Percentiles rank a stretch among this genome's conserved stretches.
These are phyloP conservation scores for Singerocomus rubriflavus DNA, from an alignment of 1,284 basidiomycete genomes.

Conservation along the genomic window DNA sequence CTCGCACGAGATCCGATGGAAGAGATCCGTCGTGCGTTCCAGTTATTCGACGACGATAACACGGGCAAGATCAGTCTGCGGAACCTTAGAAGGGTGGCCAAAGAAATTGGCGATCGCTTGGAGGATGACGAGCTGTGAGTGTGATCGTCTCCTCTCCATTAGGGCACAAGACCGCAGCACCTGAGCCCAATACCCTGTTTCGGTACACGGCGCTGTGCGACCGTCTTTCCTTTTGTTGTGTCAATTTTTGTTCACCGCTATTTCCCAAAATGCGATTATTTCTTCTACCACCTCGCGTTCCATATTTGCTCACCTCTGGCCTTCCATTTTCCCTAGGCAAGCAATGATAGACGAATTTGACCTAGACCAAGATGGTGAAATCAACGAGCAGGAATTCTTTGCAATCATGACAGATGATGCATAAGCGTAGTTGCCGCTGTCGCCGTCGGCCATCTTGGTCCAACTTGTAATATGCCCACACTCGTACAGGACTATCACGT, in stretches of 20 bases:
- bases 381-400: constrained; percentile 91
- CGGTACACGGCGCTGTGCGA: constrained; percentile 20
- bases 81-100: constrained; percentile 91
- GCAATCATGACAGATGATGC: constrained; percentile 96
- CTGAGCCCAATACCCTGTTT: constrained; percentile 26
- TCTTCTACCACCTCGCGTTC: constrained; percentile 10
- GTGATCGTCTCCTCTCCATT: constrained; percentile 5
- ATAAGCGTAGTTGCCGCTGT: constrained; percentile 28
- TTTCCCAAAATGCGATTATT: constrained; percentile 15
- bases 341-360: constrained; percentile 99
- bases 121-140: constrained; percentile 97
- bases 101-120: constrained; percentile 93
- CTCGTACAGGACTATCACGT: constrained; percentile 13
- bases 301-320: constrained; percentile 34
- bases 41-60: constrained; percentile 94
- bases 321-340: constrained; percentile 60
- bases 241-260: constrained; percentile 22
- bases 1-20: constrained; percentile 94
- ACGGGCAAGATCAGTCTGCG: constrained; percentile 92
- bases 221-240: constrained; percentile 10
- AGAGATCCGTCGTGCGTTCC: constrained; percentile 93
- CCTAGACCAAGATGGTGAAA: constrained; percentile 97
- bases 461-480: constrained; percentile 6
- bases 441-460: not conserved
- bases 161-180: constrained; percentile 26